Evolutionary conservation across 805 yeast genomes (phyloP).

Genomic region (Tetrapisispora pingtungensis): DNA sequence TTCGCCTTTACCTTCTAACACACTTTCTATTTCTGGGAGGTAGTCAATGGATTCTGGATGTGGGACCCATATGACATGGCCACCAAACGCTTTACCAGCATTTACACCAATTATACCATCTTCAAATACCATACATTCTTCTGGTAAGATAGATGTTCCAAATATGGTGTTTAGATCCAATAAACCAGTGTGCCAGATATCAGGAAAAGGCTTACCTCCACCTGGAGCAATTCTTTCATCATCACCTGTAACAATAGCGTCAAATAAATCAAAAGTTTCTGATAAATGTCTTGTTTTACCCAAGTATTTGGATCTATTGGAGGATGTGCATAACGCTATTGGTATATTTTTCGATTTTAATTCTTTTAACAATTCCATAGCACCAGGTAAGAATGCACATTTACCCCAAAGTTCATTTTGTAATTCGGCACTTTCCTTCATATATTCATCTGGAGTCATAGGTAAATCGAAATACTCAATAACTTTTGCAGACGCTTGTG

Average conservation of each 20-base stretch:
- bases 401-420: slow-evolving; percentile 53
- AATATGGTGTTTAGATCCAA: slow-evolving; percentile 53
- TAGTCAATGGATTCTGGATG: slow-evolving; percentile 59
- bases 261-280: slow-evolving; percentile 56
- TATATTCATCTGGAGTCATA: slow-evolving; percentile 55
- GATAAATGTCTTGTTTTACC: slow-evolving; percentile 64
- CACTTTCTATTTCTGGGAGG: slow-evolving; percentile 41
- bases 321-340: slow-evolving; percentile 85
- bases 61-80: slow-evolving; percentile 90
- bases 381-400: slow-evolving; percentile 74
- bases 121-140: slow-evolving; percentile 84
- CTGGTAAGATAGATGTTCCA: slow-evolving; percentile 42
- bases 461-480: slow-evolving; percentile 63
- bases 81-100: slow-evolving; percentile 77
- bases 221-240: slow-evolving; percentile 75
- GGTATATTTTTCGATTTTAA: slow-evolving; percentile 52
- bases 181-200: slow-evolving; percentile 81
- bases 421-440: slow-evolving; percentile 38
- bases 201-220: slow-evolving; percentile 88
- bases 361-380: slow-evolving; percentile 51
- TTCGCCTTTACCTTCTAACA: slow-evolving; percentile 50
- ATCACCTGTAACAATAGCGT: slow-evolving; percentile 79
- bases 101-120: slow-evolving; percentile 90
- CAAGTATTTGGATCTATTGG: slow-evolving; percentile 49
- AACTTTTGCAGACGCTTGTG: slow-evolving; percentile 54